Base-by-base conservation (phyloP, 2,329 filamentous ascomycete species). In the Paecilomyces niveus region DNA sequence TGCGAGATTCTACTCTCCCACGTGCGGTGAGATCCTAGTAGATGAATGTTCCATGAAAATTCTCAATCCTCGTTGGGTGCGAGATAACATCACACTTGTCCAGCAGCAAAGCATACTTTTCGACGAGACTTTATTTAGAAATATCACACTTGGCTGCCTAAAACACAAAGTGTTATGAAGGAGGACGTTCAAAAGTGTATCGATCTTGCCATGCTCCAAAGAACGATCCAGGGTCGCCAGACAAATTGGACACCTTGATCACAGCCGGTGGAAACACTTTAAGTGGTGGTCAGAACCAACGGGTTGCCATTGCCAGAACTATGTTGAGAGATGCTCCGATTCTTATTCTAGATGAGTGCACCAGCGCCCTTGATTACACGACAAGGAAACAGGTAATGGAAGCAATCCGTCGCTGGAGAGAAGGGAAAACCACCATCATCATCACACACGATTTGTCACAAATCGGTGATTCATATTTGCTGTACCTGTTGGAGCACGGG, bases 361-460 rank as follows among this genome's bases (percentile, higher is more conserved):
- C 91, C 0, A 94, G 90, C 71, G 90, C 90, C 0, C 77, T 97
- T 9, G 93, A 97, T 65, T 84, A 86, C n/a, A 79, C 82, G 9
- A 92, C 83, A 58, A 83, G 87, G 61, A 76, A 76, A 0, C 72
- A 86, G 11, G 82, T 96, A 39, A 87, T 96, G 80, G 83, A 89
- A 50, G 84, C 86, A 0, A 87, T 97, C 56, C 82, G 90, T 7
- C 68, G 81, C 21, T 97, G 92, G 93, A 82, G 94, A 22, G 78
- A 76, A 35, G 87, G 83, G 0, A 94, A 90, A 70, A 97, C 92
- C 0, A 97, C 93, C 0, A 89, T 97, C 55, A 85, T 97, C 63
- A 93, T 97, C 65, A 97, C 94, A 0, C 93, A 97, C 67, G 91
- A 97, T 63, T 83, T 94, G 32, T 82, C 85, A 0, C 89, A 93